Evolutionary conservation across 2,329 filamentous ascomycete species (phyloP).

Genomic region (Curvularia hawaiiensis): DNA sequence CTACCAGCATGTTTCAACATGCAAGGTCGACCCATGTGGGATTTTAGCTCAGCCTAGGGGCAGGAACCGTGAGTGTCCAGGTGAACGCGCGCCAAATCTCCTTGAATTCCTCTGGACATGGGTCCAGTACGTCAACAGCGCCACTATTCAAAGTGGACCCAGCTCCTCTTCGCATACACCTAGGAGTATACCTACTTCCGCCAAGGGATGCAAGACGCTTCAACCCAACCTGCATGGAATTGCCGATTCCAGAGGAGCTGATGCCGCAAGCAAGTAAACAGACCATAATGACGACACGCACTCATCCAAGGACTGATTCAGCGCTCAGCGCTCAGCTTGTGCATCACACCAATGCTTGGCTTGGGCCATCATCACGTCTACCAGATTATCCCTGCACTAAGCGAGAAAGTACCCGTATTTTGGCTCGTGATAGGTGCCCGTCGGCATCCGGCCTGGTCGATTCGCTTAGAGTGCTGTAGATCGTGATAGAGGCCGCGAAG

Average conservation of each 20-base stretch:
- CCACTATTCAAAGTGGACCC: neutral
- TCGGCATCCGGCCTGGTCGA: neutral
- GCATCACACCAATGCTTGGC: conserved; percentile 1
- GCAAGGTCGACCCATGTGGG: conserved; percentile 10
- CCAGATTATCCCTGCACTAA: neutral
- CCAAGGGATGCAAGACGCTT: neutral
- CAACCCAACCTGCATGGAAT: neutral
- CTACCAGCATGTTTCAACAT: conserved; percentile 7
- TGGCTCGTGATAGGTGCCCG: neutral
- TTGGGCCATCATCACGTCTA: conserved; percentile 2
- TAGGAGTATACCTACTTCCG: no score
- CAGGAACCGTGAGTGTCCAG: neutral
- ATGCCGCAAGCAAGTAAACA: neutral
- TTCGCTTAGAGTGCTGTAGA: neutral
- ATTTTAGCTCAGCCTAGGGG: neutral
- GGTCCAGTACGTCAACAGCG: neutral
- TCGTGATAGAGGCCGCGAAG: neutral
- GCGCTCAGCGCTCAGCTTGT: conserved; percentile 1
- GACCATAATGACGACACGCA: neutral
- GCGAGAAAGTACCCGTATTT: conserved; percentile 1
- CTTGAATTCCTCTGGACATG: neutral
- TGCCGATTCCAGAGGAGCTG: neutral
- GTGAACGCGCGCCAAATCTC: conserved; percentile 2
- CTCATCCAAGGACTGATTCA: neutral
- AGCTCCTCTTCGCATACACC: neutral